These are phyloP conservation scores for Solanum chacoense DNA, from an alignment of 305 asterid species.

Conservation along the genomic window DNA sequence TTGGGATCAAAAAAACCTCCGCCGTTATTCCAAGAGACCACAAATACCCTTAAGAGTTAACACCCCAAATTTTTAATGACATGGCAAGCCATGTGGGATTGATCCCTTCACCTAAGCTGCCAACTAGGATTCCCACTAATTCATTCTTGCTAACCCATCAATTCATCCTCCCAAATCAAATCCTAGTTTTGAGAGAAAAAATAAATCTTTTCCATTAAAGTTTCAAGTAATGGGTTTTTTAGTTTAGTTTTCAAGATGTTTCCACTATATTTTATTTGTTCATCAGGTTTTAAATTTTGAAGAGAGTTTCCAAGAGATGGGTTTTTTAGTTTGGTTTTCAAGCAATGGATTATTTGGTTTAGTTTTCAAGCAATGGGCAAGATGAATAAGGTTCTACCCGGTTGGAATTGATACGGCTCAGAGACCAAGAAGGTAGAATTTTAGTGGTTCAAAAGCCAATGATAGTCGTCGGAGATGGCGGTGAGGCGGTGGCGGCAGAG, in stretches of 20 bases:
- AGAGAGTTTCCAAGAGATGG: background rate
- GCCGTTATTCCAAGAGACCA: background rate
- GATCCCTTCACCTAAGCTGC: background rate
- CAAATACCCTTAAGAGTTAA: background rate
- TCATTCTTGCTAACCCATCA: background rate
- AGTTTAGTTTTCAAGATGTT: too few species aligned
- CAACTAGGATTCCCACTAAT: background rate
- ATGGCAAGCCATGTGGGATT: background rate
- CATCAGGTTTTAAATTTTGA: background rate
- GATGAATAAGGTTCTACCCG: background rate
- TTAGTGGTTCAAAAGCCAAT: slow-evolving; percentile 8
- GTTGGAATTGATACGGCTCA: background rate
- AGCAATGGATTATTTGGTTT: background rate
- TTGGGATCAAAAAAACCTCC: background rate
- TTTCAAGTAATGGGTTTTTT: background rate
- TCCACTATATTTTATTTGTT: background rate
- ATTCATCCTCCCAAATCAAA: background rate
- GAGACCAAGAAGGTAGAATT: background rate
- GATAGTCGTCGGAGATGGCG: slow-evolving; percentile 12
- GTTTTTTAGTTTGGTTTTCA: background rate
- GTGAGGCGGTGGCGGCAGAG: slow-evolving; percentile 15
- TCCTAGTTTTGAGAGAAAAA: background rate
- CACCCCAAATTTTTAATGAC: background rate
- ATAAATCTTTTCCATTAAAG: background rate
- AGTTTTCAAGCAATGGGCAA: background rate